phyloP scores from a whole-genome alignment of 2,329 filamentous ascomycete genomes.

The Beauveria australis region DNA sequence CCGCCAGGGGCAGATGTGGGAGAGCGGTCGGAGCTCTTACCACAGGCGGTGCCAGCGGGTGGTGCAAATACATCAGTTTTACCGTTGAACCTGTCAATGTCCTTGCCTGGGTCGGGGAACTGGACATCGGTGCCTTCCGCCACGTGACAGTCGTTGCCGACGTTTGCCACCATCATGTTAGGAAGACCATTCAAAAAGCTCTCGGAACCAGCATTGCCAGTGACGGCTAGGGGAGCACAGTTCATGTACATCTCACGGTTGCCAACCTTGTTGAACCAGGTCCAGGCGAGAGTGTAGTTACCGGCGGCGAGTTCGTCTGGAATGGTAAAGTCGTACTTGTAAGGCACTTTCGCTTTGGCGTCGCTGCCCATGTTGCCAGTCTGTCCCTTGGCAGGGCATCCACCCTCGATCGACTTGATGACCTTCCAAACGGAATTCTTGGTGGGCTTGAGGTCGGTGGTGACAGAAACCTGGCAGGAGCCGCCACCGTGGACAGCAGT shows the following conservation, averaged over 20 bases:
- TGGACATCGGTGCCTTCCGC: constrained; percentile 47
- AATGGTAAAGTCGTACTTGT: constrained; percentile 61
- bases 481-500: constrained; percentile 80
- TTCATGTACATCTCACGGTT: constrained; percentile 99
- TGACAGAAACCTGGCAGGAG: constrained; percentile 82
- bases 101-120: constrained; percentile 57
- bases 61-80: constrained; percentile 25
- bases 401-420: constrained; percentile 79
- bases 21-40: constrained; percentile 16
- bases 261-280: constrained; percentile 88
- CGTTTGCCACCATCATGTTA: constrained; percentile 62
- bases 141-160: constrained; percentile 51
- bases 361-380: constrained; percentile 49
- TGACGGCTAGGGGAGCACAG: constrained; percentile 69
- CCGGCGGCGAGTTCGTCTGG: constrained; percentile 65
- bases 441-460: constrained; percentile 64
- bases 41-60: constrained; percentile 18
- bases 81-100: constrained; percentile 41
- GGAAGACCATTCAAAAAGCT: constrained; percentile 57
- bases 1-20: constrained; percentile 15
- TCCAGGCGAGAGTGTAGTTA: constrained; percentile 78
- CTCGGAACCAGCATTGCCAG: constrained; percentile 39
- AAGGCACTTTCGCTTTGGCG: constrained; percentile 36
- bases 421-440: constrained; percentile 71
- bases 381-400: constrained; percentile 60